Base-by-base conservation (phyloP, 805 yeast species). In the Lipomyces starkeyi region DNA sequence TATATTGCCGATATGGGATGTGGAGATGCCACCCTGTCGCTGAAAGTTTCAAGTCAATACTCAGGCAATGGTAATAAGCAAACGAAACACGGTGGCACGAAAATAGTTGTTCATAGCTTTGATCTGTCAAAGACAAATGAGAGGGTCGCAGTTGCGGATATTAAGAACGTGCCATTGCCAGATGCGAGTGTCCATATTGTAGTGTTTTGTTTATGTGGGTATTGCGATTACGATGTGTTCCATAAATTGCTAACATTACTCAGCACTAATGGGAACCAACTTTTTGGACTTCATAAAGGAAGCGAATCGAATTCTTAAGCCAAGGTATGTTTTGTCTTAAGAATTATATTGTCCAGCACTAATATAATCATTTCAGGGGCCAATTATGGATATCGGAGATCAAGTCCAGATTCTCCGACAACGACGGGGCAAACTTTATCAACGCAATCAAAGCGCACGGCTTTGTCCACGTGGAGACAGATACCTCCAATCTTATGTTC, bases 1-100 rank as follows among this genome's bases (percentile, higher is more conserved):
- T 92, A 90, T 2, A 85, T 95, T 67, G 98, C 98, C 0, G 99
- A 95, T 80, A 94, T 95, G 98, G 99, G 99, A 11, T 95, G 99
- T 78, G 99, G 99, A 65, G 99, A 95, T 79, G 99, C 98, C 0
- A 90, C 91, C 74, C 83, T 95, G 59, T 88, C 97, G 13, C 0
- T 78, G 83, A 53, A 91, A 92, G 73, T 84, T 91, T 61, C 82
- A 82, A 61, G 82, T 84, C 9, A 85, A 85, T 73, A 80, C 85
- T 68, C 80, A 80, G 61, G 74, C 76, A 27, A 74, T 73, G 67
- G 76, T 58, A 77, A 76, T 34, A 75, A 76, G 40, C 78, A 80
- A 68, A 79, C 79, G 63, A 76, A 76, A 14, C 74, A 78, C 34
- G 65, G 64, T n/a, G 74, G 75, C 68, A 63, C 74, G 34, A 83